A percentile compares a stretch with the other conserved stretches of the same genome.
These are phyloP conservation scores for Aspergillus alliaceus DNA, from an alignment of 2,329 filamentous ascomycete species.

Conservation along the genomic window DNA sequence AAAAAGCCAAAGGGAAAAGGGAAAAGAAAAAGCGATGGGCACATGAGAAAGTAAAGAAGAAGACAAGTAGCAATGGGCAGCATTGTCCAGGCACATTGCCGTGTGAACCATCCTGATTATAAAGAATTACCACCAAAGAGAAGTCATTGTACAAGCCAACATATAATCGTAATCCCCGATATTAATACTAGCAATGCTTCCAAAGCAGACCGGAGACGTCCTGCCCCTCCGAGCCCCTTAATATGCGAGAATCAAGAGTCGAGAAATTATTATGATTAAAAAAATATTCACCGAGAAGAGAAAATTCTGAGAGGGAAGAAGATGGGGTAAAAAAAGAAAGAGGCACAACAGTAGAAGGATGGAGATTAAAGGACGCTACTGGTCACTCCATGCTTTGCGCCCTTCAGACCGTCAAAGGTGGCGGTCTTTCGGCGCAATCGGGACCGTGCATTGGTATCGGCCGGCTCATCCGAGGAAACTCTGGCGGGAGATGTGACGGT, in stretches of 20 bases:
- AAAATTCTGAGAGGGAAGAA: background rate
- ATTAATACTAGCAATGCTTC: constrained; percentile 13
- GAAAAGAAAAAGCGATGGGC: background rate
- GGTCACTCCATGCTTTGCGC: constrained; percentile 38
- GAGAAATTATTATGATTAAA: constrained; percentile 2
- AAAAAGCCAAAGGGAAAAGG: background rate
- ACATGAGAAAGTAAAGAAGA: background rate
- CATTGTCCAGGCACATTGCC: constrained; percentile 7
- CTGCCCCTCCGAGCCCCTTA: constrained; percentile 28
- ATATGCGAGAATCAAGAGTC: constrained; percentile 1
- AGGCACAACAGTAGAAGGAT: background rate
- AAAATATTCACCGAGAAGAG: constrained; percentile 4
- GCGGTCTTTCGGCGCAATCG: constrained; percentile 39
- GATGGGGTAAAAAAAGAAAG: background rate
- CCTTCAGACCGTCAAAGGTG: constrained; percentile 34
- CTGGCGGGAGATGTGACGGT: constrained; percentile 22
- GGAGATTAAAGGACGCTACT: constrained; percentile 41
- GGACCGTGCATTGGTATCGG: constrained; percentile 26
- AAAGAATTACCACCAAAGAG: constrained; percentile 21
- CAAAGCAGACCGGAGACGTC: constrained; percentile 28
- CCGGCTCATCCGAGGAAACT: constrained; percentile 24
- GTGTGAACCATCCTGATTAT: constrained; percentile 7
- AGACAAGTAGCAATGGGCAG: constrained; percentile 3
- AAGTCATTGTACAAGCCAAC: constrained; percentile 25
- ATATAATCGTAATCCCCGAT: constrained; percentile 19